Evolutionary conservation across 495 filamentous ascomycete genomes (phyloP).

Genomic region (Xylaria intraflava): DNA sequence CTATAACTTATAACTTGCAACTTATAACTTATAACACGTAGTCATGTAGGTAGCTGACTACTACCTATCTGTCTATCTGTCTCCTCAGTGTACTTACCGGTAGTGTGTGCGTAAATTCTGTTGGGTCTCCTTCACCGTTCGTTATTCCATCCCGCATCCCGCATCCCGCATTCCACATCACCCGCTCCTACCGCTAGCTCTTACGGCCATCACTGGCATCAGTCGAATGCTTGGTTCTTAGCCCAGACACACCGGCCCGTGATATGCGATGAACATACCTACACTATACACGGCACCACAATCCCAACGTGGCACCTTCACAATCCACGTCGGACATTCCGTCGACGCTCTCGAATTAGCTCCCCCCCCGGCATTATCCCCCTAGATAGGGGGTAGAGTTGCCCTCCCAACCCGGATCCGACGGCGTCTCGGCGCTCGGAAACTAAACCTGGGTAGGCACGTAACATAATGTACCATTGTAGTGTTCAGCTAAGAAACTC

Average conservation of each 20-base stretch:
- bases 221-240: slow-evolving; percentile 2
- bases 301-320: slow-evolving; percentile 6
- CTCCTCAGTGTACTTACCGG: not conserved
- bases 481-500: too few species aligned
- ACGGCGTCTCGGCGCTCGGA: slow-evolving; percentile 6
- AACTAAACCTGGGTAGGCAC: not conserved
- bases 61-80: not conserved
- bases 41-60: too few species aligned
- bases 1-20: too few species aligned
- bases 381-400: not conserved
- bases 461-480: too few species aligned
- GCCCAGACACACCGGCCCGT: not conserved
- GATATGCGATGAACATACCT: too few species aligned
- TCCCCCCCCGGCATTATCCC: not conserved
- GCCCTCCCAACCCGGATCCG: not conserved
- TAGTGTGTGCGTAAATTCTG: not conserved
- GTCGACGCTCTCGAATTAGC: too few species aligned
- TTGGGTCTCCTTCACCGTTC: not conserved
- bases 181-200: not conserved
- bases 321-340: not conserved
- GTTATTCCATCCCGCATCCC: not conserved
- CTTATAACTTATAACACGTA: too few species aligned
- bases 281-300: not conserved
- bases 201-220: not conserved
- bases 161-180: not conserved